Evolutionary conservation across 1,284 basidiomycete species (phyloP), one percentile per base, ranked within the genome.

Genomic region (Thelephora terrestris): DNA sequence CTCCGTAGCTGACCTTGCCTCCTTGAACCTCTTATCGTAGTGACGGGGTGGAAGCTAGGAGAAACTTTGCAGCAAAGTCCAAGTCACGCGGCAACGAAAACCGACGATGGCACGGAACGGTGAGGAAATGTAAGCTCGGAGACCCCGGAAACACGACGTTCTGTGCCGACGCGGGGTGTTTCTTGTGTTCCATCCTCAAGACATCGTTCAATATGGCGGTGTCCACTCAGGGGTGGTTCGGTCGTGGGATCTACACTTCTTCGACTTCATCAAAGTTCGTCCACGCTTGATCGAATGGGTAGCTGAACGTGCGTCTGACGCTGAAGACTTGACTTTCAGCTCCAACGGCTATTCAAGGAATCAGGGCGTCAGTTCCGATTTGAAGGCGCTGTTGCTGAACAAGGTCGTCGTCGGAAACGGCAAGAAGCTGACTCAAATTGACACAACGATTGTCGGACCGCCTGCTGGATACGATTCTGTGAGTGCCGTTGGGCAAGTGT

Each of bases 371-470:
- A 64, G 68, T 42, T 80, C 78, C 0, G 57, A 60, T 12, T 61
- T 74, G 47, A 82, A 81, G 55, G 76, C 75, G 0, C 78, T 83
- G 32, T 67, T 83, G 10, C 63, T 83, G 47, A 82, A 81, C 62
- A 81, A 80, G 56, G 79, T 82, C 14, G 66, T 81, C 14, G 79
- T 81, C 17, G 81, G 81, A 18, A 77, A 74, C 55, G 80, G 80
- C 3, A 76, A 70, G 52, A 81, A 80, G 59, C 64, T 79, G 47
- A 67, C 66, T 37, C 58, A 64, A 47, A 81, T 78, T 55, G 71
- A 68, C 17, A 64, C 65, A 5, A 52, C 68, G 46, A 55, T 79
- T 17, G 64, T 63, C 0, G 67, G 70, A 50, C 74, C 77, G n/a
- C n/a, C n/a, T n/a, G n/a, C n/a, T n/a, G n/a, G n/a, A n/a, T n/a